Conservation (phyloP, 192 early-diverging fungal genomes). For the Entomortierella lignicola region DNA sequence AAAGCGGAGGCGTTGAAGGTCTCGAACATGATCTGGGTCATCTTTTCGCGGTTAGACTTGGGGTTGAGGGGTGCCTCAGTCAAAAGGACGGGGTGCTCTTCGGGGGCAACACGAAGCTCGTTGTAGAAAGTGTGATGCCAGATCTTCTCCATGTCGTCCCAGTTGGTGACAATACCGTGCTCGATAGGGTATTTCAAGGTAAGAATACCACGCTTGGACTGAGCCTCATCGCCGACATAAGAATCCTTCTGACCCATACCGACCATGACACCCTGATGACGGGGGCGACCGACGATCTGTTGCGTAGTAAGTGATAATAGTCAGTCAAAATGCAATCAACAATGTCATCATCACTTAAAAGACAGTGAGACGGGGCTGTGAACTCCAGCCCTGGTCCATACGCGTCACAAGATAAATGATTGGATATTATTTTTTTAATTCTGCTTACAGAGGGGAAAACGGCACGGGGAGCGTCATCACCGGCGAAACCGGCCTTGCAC, state of each 20-base stretch:
- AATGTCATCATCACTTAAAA: no score
- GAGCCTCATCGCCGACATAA: conserved; percentile 92
- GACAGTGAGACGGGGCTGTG: no score
- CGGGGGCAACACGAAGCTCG: conserved; percentile 97
- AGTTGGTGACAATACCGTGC: conserved; percentile 94
- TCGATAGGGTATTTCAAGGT: conserved; percentile 91
- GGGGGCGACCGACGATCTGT: conserved; percentile 86
- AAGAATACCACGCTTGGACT: conserved; percentile 90
- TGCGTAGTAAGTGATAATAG: no score
- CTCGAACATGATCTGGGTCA: conserved; percentile 99
- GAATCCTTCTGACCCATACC: conserved; percentile 94
- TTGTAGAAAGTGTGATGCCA: conserved; percentile 99
- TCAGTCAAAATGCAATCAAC: no score
- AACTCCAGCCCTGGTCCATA: no score
- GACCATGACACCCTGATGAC: conserved; percentile 91
- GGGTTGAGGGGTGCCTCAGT: conserved; percentile 98
- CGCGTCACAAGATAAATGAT: no score
- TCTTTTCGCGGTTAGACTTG: conserved; percentile 99
- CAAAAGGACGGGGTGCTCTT: conserved; percentile 97
- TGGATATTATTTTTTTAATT: no score
- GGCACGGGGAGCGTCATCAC: conserved; percentile 91
- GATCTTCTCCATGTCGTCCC: conserved; percentile 95
- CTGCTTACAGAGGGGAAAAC: conserved; percentile 63
- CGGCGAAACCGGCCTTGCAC: conserved; percentile 96
- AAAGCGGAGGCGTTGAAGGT: conserved; percentile 97